A percentile compares a stretch with the other conserved stretches of the same genome.
Conservation (phyloP, 495 filamentous ascomycete genomes). For the Penicillium samsonianum region DNA sequence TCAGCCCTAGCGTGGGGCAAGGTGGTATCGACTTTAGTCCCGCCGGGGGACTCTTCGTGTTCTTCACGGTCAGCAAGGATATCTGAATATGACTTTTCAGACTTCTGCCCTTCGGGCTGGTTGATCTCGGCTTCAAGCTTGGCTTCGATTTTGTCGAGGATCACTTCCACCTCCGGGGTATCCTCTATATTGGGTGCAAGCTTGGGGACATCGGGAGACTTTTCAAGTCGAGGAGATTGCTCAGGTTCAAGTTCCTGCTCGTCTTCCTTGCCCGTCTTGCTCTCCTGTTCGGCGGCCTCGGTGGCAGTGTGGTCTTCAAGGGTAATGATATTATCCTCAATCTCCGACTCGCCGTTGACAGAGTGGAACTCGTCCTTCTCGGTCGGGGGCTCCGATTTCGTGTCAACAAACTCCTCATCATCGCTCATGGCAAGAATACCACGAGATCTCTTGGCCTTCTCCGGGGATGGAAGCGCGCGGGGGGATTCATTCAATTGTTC, state of each 20-base stretch:
- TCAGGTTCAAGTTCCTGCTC: neutral
- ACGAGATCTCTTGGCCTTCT: conserved; percentile 20
- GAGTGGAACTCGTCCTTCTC: conserved; percentile 53
- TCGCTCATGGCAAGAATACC: conserved; percentile 19
- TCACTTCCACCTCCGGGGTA: conserved; percentile 8
- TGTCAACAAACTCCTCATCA: conserved; percentile 26
- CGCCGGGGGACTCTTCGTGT: conserved; percentile 3
- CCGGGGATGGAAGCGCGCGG: conserved; percentile 24
- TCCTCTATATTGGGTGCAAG: conserved; percentile 5
- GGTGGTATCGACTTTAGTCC: neutral
- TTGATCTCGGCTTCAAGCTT: conserved; percentile 1
- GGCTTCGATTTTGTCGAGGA: conserved; percentile 9
- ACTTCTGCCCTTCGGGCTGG: neutral
- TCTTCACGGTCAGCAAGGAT: neutral
- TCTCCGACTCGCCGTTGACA: conserved; percentile 22
- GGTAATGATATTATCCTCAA: neutral
- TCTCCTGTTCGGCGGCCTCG: neutral
- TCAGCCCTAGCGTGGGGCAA: conserved; percentile 10
- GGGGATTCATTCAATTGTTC: conserved; percentile 16
- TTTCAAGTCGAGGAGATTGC: neutral
- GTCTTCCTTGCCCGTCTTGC: neutral
- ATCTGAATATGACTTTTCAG: neutral
- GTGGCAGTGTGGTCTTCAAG: conserved; percentile 5
- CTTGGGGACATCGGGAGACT: neutral
- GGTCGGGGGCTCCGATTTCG: conserved; percentile 19